Conservation (phyloP, 179 eudicot genomes). For the Silene noctiflora region DNA sequence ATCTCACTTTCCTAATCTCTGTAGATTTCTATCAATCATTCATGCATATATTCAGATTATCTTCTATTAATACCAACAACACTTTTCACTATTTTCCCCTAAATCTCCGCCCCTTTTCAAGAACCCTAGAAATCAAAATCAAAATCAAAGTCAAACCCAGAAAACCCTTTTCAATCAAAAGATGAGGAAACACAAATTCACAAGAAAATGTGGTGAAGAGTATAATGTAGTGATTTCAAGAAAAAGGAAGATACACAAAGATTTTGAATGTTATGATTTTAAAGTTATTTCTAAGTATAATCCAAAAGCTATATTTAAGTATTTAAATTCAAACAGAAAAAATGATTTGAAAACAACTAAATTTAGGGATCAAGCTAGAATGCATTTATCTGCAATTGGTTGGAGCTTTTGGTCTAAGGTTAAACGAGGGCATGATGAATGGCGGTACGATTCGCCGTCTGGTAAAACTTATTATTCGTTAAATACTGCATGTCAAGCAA, state of each 20-base stretch:
- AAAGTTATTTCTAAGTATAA: constrained; percentile 44
- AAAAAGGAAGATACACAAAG: not conserved
- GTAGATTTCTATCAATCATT: no score
- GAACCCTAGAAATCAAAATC: not conserved
- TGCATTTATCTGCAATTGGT: constrained; percentile 62
- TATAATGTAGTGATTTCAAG: not conserved
- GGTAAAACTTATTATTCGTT: constrained; percentile 44
- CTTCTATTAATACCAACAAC: no score
- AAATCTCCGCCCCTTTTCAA: not conserved
- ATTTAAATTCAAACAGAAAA: constrained; percentile 16
- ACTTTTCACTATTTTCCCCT: not conserved
- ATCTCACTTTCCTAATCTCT: no score
- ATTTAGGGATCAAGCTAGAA: constrained; percentile 41
- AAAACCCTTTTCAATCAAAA: not conserved
- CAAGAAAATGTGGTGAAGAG: not conserved
- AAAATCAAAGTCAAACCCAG: not conserved
- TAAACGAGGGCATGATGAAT: constrained; percentile 32
- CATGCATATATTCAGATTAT: no score
- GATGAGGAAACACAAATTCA: not conserved
- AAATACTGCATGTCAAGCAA: constrained; percentile 45
- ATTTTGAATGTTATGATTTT: constrained; percentile 1
- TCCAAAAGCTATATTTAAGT: constrained; percentile 48
- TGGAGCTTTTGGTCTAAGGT: constrained; percentile 47
- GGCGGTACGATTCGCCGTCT: constrained; percentile 48
- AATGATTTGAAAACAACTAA: not conserved